Base-by-base conservation (phyloP, 495 filamentous ascomycete genomes). In the Penicillium daleae region DNA sequence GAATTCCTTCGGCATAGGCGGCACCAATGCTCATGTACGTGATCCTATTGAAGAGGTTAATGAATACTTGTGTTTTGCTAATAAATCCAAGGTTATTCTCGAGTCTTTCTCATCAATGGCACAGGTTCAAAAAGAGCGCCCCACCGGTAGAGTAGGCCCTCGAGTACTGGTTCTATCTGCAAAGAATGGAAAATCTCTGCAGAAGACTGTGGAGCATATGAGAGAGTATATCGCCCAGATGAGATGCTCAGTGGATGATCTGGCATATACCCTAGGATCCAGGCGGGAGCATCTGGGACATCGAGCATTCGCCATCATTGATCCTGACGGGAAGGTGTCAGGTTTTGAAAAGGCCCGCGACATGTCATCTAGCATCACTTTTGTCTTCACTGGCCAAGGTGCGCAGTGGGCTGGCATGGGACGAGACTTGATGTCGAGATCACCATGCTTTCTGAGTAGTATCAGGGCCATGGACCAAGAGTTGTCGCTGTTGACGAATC, bases 371-470 rank as follows among this genome's bases (percentile, higher is more conserved):
- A 48, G 33, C 49, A 46, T 89, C 10, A 84, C 80, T 0, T 89
- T 91, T 64, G 76, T 85, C 35, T 92, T 91, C 64, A 91, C 88
- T 15, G 89, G 89, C 29, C 89, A 92, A 68, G 89, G 89, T 17
- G 83, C 86, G 1, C 85, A 89, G 55, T 90, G 71, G 71, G 40
- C 55, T 4, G 64, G 51, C 7, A 84, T 83, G 80, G 80, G 77
- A 3, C 59, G 61, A 21, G 62, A 71, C 22, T 64, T 81, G 12
- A 53, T 79, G 17, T 39, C 69, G 6, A 17, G 56, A 7, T 76
- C 65, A 22, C 63, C 64, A 0, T 13, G 69, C 9, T 79, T 80
- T 60, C 37, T 66, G 21, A 49, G 68, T 4, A 44, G 54, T 2
- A 56, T 78, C 3, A 57, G 70, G 29, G 19, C 46, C 9, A 6